Percentiles rank a stretch among this genome's conserved stretches.
phyloP scores from a whole-genome alignment of 441 rosid species.

The Euphorbia celastroides region DNA sequence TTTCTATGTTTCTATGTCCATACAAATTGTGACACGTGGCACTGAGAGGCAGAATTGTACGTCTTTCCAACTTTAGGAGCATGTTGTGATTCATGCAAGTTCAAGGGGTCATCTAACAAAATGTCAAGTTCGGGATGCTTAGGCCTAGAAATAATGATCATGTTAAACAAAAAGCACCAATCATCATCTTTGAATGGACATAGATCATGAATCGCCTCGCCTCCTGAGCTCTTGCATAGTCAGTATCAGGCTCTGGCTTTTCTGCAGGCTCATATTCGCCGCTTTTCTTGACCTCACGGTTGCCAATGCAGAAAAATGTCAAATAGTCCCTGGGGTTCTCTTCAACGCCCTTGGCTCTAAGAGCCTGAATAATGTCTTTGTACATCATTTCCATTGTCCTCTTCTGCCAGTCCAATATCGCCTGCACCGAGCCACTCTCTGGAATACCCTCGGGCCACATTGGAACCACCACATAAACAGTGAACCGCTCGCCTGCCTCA shows the following conservation, averaged over 20 bases:
- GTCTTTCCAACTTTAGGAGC: too few relatives aligned
- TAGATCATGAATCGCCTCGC: conserved; percentile 97
- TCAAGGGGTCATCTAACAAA: too few relatives aligned
- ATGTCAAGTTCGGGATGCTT: too few relatives aligned
- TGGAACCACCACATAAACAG: conserved; percentile 84
- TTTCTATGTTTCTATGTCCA: too few relatives aligned
- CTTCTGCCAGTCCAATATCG: conserved; percentile 94
- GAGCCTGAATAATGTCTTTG: conserved; percentile 67
- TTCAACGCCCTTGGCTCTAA: conserved; percentile 53
- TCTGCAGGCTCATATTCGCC: conserved; percentile 93
- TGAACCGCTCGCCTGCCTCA: conserved; percentile 79
- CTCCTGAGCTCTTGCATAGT: conserved; percentile 79
- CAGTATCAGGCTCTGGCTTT: conserved; percentile 72
- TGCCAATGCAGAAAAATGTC: conserved; percentile 93
- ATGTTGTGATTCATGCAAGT: too few relatives aligned
- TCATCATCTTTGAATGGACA: conserved; percentile 98
- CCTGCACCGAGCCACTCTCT: conserved; percentile 92
- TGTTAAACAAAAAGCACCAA: too few relatives aligned
- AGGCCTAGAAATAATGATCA: too few relatives aligned
- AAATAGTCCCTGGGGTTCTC: conserved; percentile 90
- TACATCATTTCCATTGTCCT: conserved; percentile 99
- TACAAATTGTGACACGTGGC: too few relatives aligned
- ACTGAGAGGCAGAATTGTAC: too few relatives aligned
- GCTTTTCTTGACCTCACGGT: conserved; percentile 80
- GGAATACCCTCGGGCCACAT: conserved; percentile 99